Base-by-base conservation (phyloP, 768 basidiomycete species). In the Macrolepiota albuminosa region DNA sequence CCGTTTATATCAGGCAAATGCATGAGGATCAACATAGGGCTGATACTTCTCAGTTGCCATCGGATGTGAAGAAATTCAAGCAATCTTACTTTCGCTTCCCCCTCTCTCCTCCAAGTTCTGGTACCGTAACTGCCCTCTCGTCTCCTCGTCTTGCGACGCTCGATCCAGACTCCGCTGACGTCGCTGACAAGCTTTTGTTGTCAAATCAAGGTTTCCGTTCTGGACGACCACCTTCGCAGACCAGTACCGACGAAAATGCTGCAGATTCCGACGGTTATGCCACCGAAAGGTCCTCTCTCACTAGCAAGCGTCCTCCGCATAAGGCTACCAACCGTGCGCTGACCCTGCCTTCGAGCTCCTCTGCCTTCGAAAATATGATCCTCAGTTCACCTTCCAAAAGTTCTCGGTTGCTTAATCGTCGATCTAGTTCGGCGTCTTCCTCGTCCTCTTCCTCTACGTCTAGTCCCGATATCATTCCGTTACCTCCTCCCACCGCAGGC, bases 41-140 rank as follows among this genome's bases (percentile, higher is more conserved):
- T 61, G 56, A 51, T 42, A 56, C 56, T 49, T 47, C 61, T 21
- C 42, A 49, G 29, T n/a, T 46, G 31, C 45, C 61, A 43, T 26
- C 59, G 43, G 70, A 73, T 52, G 57, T 61, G 39, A 68, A 60
- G 54, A 64, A 58, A 24, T 37, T 56, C 11, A 69, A 61, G 61
- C 66, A 72, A n/a, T 64, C 64, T 18, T 67, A 64, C n/a, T 74
- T 73, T 61, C 71, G 63, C 45, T 81, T 80, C 61, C 80, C 79
- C 1, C 71, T 78, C 48, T 80, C 81, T n/a, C 80, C 81, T 34
- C 74, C 81, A 9, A 76, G 72, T 57, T 80, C 82, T 36, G 73
- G 76, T 31, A 67, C 76, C 33, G 68, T 69, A 42, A 77, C 78
- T 14, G 75, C 76, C 6, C 65, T 68, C 33, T 73, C 79, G 49